A percentile compares a stretch with the other conserved stretches of the same genome.
These are phyloP conservation scores for Kernera saxatilis DNA, from an alignment of 345 rosid species.

Conservation along the genomic window DNA sequence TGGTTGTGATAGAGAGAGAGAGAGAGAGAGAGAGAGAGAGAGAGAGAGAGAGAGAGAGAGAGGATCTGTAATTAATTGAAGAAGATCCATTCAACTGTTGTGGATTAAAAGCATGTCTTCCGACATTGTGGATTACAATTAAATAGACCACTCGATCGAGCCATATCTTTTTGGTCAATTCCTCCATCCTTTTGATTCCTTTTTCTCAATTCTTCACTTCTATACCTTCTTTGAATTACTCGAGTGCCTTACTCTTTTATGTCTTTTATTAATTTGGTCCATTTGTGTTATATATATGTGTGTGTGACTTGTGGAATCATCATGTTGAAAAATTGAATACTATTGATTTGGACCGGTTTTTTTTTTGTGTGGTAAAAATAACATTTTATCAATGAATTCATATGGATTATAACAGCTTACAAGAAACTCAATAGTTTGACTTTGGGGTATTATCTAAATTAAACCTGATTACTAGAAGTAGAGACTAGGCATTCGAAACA, in stretches of 20 bases:
- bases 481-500: background rate
- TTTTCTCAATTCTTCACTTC: background rate
- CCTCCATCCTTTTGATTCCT: background rate
- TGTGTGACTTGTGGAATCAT: background rate
- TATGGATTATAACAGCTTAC: background rate
- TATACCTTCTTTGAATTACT: conserved; percentile 17
- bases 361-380: background rate
- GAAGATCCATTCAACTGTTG: background rate
- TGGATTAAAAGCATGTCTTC: conserved; percentile 24
- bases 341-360: background rate
- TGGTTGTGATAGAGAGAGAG: background rate
- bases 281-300: background rate
- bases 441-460: background rate
- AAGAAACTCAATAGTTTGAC: background rate
- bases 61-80: background rate
- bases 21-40: background rate
- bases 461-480: background rate
- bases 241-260: conserved; percentile 7
- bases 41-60: background rate
- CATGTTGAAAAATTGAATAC: background rate
- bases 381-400: background rate
- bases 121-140: conserved; percentile 23
- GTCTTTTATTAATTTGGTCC: conserved; percentile 7
- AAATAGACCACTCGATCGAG: conserved; percentile 18
- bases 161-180: conserved; percentile 29